These are phyloP conservation scores for Chaetomium sp. DNA, from an alignment of 2,329 filamentous ascomycete genomes.

Conservation along the genomic window DNA sequence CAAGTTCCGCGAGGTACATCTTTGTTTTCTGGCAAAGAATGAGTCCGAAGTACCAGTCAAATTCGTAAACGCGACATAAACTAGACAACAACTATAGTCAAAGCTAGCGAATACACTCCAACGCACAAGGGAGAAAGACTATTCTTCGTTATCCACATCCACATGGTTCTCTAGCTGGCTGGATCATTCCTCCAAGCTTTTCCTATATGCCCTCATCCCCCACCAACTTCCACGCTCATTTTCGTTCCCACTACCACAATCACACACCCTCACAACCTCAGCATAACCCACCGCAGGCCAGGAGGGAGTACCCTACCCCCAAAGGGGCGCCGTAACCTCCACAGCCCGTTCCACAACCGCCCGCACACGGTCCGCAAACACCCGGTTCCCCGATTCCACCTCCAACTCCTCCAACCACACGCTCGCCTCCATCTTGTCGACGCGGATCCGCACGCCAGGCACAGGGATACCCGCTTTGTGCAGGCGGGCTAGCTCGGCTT, in stretches of 20 bases:
- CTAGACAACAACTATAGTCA: too few relatives aligned
- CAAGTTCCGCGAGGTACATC: too few relatives aligned
- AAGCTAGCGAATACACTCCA: too few relatives aligned
- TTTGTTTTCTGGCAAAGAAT: too few relatives aligned
- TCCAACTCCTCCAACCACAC: conserved; percentile 91
- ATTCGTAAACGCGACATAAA: too few relatives aligned
- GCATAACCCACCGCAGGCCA: not conserved
- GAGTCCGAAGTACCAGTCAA: too few relatives aligned
- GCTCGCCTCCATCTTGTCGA: conserved; percentile 80
- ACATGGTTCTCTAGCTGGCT: not conserved
- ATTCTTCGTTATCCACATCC: too few relatives aligned
- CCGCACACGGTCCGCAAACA: conserved; percentile 75
- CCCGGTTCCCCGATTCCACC: conserved; percentile 74
- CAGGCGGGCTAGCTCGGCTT: conserved; percentile 66
- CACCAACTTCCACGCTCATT: not conserved
- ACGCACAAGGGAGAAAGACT: too few relatives aligned
- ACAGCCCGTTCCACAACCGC: conserved; percentile 86
- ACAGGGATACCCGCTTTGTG: conserved; percentile 84
- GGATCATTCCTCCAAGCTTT: not conserved
- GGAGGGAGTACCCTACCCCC: conserved; percentile 34
- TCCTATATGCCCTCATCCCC: not conserved
- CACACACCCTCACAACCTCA: not conserved
- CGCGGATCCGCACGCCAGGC: conserved; percentile 76
- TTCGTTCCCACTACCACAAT: not conserved
- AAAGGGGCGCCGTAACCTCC: conserved; percentile 75